Evolutionary conservation across 1,284 basidiomycete species (phyloP), one percentile per base, ranked within the genome.

Genomic region (Pholiota adiposa): DNA sequence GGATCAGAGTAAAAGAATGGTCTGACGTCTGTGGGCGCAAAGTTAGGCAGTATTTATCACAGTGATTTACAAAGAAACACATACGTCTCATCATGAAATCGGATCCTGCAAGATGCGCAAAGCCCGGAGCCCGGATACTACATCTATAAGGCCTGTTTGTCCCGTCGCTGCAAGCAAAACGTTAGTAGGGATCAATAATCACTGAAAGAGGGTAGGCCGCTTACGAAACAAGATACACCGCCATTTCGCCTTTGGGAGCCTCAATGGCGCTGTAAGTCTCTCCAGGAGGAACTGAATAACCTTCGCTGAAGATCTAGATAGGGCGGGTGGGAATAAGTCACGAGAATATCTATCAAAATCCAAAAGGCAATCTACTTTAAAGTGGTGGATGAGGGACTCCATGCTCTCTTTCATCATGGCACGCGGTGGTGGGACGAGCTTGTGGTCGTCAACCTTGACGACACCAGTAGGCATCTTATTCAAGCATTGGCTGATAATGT

Each of bases 341-440:
- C n/a, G 18, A 19, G 11, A 51, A 33, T 14, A 11, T 18, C 2
- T 23, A 23, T 34, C 11, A 21, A 11, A 40, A 21, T 6, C 18
- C 23, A 19, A n/a, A 40, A 54, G 33, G 23, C 29, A 51, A 19
- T 23, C n/a, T 63, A 85, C 90, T 84, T 98, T 98, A 83, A 99
- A 99, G 82, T 99, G 97, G 77, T 98, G 96, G 70, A 98, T 98
- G 65, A 98, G 84, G 12, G 92, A 89, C 79, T 98, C 94, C 96
- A 98, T 98, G 76, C 89, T 94, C 82, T 99, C 97, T 81, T 99
- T 99, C 97, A 99, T 99, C 53, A 89, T 90, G 1, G 97, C 96
- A 63, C 97, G 88, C 18, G 97, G 96, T 41, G 97, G 97, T n/a
- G 97, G 95, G 1, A 93, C 91, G 63, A 98, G 89, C 80, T 98